A percentile compares a stretch with the other conserved stretches of the same genome.
These are phyloP conservation scores for Colletotrichum kahawae DNA, from an alignment of 2,329 filamentous ascomycete genomes.

Conservation along the genomic window DNA sequence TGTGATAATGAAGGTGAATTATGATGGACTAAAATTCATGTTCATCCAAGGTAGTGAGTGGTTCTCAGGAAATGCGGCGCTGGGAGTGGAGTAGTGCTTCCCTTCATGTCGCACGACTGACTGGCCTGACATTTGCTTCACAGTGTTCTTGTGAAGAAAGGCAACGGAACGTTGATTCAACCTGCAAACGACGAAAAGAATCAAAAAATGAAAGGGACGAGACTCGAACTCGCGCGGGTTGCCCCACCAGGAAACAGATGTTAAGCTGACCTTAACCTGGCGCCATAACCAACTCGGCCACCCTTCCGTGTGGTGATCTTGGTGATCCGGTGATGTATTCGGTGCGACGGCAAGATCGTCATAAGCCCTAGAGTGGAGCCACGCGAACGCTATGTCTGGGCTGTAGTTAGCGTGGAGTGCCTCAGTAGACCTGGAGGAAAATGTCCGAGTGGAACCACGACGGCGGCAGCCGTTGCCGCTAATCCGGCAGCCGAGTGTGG, in stretches of 20 bases:
- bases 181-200: too few relatives aligned
- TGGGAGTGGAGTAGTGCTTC: too few relatives aligned
- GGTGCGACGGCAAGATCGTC: not conserved
- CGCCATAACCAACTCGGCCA: constrained; percentile 24
- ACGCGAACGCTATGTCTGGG: not conserved
- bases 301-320: constrained; percentile 4
- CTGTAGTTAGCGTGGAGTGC: not conserved
- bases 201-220: constrained; percentile 23
- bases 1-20: too few relatives aligned
- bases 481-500: not conserved
- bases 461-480: not conserved
- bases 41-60: too few relatives aligned
- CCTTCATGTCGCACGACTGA: too few relatives aligned
- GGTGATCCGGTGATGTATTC: not conserved
- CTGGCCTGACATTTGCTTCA: not conserved
- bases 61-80: too few relatives aligned
- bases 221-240: constrained; percentile 23
- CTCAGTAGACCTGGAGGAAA: not conserved
- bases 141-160: too few relatives aligned
- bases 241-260: constrained; percentile 22
- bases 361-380: not conserved
- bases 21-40: too few relatives aligned
- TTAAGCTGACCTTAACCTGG: constrained; percentile 23
- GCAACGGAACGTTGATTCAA: too few relatives aligned
- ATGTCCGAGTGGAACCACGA: not conserved